Conservation (phyloP, 1,139 yeast genomes). For the Nematodospora anomalae region DNA sequence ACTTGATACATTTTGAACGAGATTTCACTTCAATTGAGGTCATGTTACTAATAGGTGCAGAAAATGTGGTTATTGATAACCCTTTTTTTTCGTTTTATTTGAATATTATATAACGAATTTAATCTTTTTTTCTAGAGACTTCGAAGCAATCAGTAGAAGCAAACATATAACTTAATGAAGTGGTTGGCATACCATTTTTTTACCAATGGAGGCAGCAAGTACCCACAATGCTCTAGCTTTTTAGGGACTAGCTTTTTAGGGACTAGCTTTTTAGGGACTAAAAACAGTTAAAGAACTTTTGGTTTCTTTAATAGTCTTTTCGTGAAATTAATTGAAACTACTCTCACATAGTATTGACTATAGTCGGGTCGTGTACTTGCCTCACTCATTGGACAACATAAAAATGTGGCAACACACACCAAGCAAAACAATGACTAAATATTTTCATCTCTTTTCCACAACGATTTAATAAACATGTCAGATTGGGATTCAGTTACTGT, state of each 20-base stretch:
- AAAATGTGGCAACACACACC: constrained; percentile 7
- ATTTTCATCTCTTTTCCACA: constrained; percentile 1
- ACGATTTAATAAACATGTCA: constrained; percentile 30
- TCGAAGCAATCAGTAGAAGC: not conserved
- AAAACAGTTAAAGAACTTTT: too few species aligned
- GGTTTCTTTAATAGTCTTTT: too few species aligned
- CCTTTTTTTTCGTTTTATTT: not conserved
- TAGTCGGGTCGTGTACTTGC: not conserved
- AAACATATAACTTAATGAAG: not conserved
- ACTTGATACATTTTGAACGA: constrained; percentile 51
- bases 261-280: too few species aligned
- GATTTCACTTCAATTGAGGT: constrained; percentile 46
- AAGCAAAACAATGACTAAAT: constrained; percentile 1
- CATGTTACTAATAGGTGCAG: constrained; percentile 15
- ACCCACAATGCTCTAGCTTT: too few species aligned
- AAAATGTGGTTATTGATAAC: constrained; percentile 1
- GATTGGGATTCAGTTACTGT: constrained; percentile 92
- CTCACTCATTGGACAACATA: constrained; percentile 2
- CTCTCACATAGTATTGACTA: too few species aligned
- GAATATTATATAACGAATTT: too few species aligned
- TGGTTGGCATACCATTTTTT: too few species aligned
- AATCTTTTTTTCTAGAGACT: not conserved
- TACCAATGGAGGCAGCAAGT: too few species aligned
- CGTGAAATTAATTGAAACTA: too few species aligned
- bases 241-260: too few species aligned